A percentile compares a stretch with the other conserved stretches of the same genome.
Conservation (phyloP, 805 yeast genomes). For the Sugiyamaella chiloensis region DNA sequence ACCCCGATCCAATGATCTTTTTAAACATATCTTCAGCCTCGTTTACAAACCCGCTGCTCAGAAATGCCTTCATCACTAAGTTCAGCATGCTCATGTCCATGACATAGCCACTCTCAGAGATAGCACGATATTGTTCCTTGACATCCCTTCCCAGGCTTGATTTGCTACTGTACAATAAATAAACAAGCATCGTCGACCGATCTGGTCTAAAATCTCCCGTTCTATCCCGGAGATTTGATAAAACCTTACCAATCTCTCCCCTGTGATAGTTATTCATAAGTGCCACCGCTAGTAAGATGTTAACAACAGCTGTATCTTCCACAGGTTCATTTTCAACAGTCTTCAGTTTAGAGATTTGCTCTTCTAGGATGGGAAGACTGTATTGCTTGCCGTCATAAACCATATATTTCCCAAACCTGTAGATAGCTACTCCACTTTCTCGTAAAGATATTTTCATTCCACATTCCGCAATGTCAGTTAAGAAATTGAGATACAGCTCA, state of each 20-base stretch:
- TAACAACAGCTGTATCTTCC: neutral
- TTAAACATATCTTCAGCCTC: constrained; percentile 27
- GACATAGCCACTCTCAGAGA: constrained; percentile 23
- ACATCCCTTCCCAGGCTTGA: constrained; percentile 18
- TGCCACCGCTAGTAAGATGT: neutral
- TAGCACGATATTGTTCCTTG: constrained; percentile 17
- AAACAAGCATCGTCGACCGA: constrained; percentile 31
- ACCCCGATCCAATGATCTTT: constrained; percentile 9
- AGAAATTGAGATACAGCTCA: constrained; percentile 19
- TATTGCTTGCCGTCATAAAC: neutral
- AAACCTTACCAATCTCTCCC: neutral
- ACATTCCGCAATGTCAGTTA: constrained; percentile 27
- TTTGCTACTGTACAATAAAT: constrained; percentile 23
- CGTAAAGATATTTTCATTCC: constrained; percentile 32
- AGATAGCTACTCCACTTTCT: constrained; percentile 31
- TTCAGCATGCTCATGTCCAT: constrained; percentile 29
- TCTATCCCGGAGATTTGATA: constrained; percentile 16
- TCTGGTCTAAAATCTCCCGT: constrained; percentile 24
- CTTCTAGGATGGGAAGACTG: neutral
- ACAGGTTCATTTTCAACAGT: neutral
- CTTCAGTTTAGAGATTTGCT: neutral
- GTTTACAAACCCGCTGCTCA: constrained; percentile 23
- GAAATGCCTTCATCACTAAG: constrained; percentile 24
- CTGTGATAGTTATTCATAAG: neutral
- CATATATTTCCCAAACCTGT: constrained; percentile 3